Evolutionary conservation across 768 basidiomycete species (phyloP).

Genomic region (Mycena pura): DNA sequence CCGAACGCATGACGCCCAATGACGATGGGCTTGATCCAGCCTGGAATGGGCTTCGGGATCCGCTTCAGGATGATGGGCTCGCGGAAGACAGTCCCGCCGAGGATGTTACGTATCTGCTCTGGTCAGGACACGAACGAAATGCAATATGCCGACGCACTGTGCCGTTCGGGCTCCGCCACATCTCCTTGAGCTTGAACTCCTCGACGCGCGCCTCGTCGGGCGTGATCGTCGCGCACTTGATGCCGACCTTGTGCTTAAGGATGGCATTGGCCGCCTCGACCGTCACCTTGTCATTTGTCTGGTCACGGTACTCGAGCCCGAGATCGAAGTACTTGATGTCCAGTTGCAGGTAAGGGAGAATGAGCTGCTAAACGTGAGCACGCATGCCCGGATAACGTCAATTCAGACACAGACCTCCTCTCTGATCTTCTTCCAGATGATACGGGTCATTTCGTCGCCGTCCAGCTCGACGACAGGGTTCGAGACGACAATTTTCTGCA

Average conservation of each 20-base stretch:
- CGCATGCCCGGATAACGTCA: background rate
- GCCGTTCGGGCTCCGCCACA: slow-evolving; percentile 98
- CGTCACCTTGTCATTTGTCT: slow-evolving; percentile 95
- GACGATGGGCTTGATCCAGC: slow-evolving; percentile 96
- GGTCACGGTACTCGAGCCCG: slow-evolving; percentile 92
- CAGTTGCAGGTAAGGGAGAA: slow-evolving; percentile 91
- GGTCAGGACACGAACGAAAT: background rate
- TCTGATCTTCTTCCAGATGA: slow-evolving; percentile 98
- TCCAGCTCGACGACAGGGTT: slow-evolving; percentile 96
- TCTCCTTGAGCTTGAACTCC: slow-evolving; percentile 98
- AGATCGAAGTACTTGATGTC: slow-evolving; percentile 99
- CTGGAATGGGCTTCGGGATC: slow-evolving; percentile 93
- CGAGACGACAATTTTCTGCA: slow-evolving; percentile 75
- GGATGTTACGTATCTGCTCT: slow-evolving; percentile 89
- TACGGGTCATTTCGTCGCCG: slow-evolving; percentile 98
- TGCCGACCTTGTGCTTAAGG: slow-evolving; percentile 92
- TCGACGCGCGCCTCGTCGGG: slow-evolving; percentile 96
- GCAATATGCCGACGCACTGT: slow-evolving; percentile 60
- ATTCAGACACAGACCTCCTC: slow-evolving; percentile 70
- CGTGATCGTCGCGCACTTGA: slow-evolving; percentile 99
- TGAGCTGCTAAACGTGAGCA: slow-evolving; percentile 64
- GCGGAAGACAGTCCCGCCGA: slow-evolving; percentile 98
- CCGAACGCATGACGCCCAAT: slow-evolving; percentile 98
- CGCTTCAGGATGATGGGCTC: slow-evolving; percentile 93
- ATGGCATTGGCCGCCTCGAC: slow-evolving; percentile 95